phyloP scores from a whole-genome alignment of 2,329 filamentous ascomycete species.

The Calonectria crousiana region DNA sequence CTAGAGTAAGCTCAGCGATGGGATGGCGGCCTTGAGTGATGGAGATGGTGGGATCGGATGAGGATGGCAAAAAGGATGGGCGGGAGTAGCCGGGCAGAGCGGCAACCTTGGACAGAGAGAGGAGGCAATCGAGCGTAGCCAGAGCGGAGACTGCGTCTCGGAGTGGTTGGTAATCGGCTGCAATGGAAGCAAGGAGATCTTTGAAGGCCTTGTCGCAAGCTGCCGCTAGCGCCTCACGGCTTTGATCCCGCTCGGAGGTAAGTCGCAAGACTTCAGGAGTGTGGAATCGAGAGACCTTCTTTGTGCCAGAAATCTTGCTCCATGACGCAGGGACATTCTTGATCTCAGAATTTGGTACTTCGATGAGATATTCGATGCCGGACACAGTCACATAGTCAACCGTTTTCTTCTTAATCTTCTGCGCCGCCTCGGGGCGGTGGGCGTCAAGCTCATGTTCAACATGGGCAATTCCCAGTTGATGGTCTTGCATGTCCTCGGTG shows the following conservation, averaged over 20 bases:
- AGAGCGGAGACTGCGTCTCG: slow-evolving; percentile 90
- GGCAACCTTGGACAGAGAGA: slow-evolving; percentile 88
- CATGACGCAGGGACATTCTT: slow-evolving; percentile 94
- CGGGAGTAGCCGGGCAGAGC: slow-evolving; percentile 89
- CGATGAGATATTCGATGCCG: slow-evolving; percentile 94
- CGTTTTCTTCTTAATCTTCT: slow-evolving; percentile 76
- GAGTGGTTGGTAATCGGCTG: slow-evolving; percentile 87
- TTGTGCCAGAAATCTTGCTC: slow-evolving; percentile 95
- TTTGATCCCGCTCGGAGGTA: slow-evolving; percentile 89
- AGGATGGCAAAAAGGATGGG: slow-evolving; percentile 74
- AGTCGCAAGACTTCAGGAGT: slow-evolving; percentile 89
- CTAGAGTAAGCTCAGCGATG: slow-evolving; percentile 92
- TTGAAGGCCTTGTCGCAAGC: slow-evolving; percentile 89
- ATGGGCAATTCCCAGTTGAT: slow-evolving; percentile 90
- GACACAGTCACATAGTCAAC: slow-evolving; percentile 86
- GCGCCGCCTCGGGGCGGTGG: slow-evolving; percentile 78
- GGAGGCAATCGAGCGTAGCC: slow-evolving; percentile 88
- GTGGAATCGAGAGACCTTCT: slow-evolving; percentile 92
- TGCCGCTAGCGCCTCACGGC: slow-evolving; percentile 92
- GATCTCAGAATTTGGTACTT: slow-evolving; percentile 85
- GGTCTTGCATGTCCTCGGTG: slow-evolving; percentile 87
- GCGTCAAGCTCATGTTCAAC: slow-evolving; percentile 90
- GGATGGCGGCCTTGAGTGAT: slow-evolving; percentile 81
- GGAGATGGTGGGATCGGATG: slow-evolving; percentile 74
- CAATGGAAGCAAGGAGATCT: slow-evolving; percentile 78